phyloP scores from a whole-genome alignment of 2,329 filamentous ascomycete genomes.

The Colletotrichum scovillei region DNA sequence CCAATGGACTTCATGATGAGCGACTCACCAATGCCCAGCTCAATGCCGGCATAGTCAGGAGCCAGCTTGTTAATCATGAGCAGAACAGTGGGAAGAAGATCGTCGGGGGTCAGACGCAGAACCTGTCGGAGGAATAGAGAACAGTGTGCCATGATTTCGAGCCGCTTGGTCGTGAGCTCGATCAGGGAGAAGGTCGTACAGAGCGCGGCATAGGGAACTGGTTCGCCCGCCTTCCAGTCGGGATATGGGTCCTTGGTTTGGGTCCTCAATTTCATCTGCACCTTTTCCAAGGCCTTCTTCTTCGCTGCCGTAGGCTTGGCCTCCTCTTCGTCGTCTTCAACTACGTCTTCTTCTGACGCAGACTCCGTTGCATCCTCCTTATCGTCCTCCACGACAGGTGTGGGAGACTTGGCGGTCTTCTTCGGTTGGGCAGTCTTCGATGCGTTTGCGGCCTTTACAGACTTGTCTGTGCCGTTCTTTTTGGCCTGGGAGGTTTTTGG shows the following conservation, averaged over 20 bases:
- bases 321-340: conserved; percentile 62
- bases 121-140: conserved; percentile 93
- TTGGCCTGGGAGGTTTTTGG: conserved; percentile 12
- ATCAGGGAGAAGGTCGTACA: conserved; percentile 95
- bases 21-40: conserved; percentile 98
- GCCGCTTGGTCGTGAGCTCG: conserved; percentile 91
- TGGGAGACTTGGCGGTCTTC: conserved; percentile 14
- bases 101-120: conserved; percentile 87
- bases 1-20: conserved; percentile 99
- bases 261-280: conserved; percentile 79
- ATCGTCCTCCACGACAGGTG: conserved; percentile 43
- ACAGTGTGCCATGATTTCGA: conserved; percentile 90
- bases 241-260: conserved; percentile 85
- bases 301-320: conserved; percentile 78
- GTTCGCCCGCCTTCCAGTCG: conserved; percentile 90
- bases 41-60: conserved; percentile 95
- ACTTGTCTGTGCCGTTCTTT: conserved; percentile 28
- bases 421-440: conserved; percentile 33
- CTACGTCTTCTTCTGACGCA: conserved; percentile 62
- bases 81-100: conserved; percentile 87
- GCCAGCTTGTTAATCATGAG: conserved; percentile 99
- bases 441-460: conserved; percentile 37
- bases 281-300: conserved; percentile 84
- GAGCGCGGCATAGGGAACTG: conserved; percentile 93
- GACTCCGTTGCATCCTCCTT: conserved; percentile 43